These are phyloP conservation scores for Candida montana DNA, from an alignment of 805 yeast species.

Conservation along the genomic window DNA sequence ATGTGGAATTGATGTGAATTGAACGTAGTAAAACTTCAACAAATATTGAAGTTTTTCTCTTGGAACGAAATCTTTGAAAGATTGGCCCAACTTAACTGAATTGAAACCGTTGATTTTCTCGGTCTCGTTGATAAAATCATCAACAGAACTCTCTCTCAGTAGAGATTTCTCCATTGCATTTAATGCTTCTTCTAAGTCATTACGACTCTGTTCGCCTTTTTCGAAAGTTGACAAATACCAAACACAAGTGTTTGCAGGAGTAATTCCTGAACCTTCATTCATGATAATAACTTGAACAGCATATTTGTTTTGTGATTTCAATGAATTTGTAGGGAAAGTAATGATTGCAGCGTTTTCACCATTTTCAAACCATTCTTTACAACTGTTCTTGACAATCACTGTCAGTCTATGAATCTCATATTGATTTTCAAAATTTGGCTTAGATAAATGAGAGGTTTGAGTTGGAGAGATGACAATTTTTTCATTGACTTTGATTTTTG, in stretches of 20 bases:
- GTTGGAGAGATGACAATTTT: constrained; percentile 74
- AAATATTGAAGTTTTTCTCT: constrained; percentile 60
- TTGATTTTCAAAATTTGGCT: constrained; percentile 39
- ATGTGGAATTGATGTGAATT: constrained; percentile 51
- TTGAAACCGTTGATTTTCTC: constrained; percentile 38
- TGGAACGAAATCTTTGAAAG: constrained; percentile 80
- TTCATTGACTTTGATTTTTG: constrained; percentile 69
- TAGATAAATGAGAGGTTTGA: constrained; percentile 42
- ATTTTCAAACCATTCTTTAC: constrained; percentile 88
- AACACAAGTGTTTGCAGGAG: constrained; percentile 79
- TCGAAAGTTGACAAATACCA: constrained; percentile 88
- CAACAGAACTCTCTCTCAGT: constrained; percentile 65
- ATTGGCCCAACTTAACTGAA: constrained; percentile 81
- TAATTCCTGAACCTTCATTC: constrained; percentile 83
- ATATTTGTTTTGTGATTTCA: constrained; percentile 54
- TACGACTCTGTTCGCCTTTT: constrained; percentile 60
- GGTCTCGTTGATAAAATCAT: constrained; percentile 35
- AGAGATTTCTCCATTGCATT: constrained; percentile 74
- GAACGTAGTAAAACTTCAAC: constrained; percentile 57
- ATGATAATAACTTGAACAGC: constrained; percentile 85
- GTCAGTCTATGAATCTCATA: constrained; percentile 69
- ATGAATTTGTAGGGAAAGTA: constrained; percentile 84
- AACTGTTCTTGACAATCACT: constrained; percentile 78
- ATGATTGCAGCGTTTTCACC: constrained; percentile 82
- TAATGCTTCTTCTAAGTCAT: constrained; percentile 76